Base-by-base conservation (phyloP, 2,329 filamentous ascomycete species). In the Aspergillus alliaceus region DNA sequence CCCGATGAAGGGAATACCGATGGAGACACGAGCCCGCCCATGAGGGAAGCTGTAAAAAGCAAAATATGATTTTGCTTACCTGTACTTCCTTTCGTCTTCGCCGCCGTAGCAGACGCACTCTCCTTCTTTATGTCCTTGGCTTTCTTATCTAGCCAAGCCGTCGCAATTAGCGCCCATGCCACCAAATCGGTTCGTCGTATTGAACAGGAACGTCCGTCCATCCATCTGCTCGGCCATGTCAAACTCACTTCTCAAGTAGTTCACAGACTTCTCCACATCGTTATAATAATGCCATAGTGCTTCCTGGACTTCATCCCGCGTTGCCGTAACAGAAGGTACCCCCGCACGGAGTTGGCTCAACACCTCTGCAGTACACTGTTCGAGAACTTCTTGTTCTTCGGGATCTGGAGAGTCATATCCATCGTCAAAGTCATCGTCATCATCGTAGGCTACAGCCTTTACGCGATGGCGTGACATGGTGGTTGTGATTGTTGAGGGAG, bases 211-310 rank as follows among this genome's bases (percentile, higher is more conserved):
- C 37, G 14, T 2, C 18, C 37, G 15, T 29, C 12, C 15, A 9
- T 29, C 24, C 15, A 44, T 27, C 12, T n/a, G 24, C 24, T 3
- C 3, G 14, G 7, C 27, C 15, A 18, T 3, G 14, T 7, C 22
- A 27, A 53, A 57, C 74, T 64, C 87, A 81, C 87, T 89, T 61
- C 86, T 84, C 57, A 99, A 76, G 69, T 96, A 97, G 56, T 84
- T 82, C 35, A 96, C 88, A 1, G 91, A 86, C 75, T 96, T 96
- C 56, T 87, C 89, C 29, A 96, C 82, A 67, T 99, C 93, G 72
- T 93, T 98, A 73, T 93, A 98, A 75, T 97, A 97, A 75, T 99
- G 86, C 91, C 92, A 98, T 15, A 99, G 76, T 0, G 93, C 85
- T 59, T 98, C 93, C 72, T 96, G 86, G 60, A 97, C 93, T 69